Evolutionary conservation across 495 filamentous ascomycete genomes (phyloP).

Genomic region (Alectoria sarmentosa): DNA sequence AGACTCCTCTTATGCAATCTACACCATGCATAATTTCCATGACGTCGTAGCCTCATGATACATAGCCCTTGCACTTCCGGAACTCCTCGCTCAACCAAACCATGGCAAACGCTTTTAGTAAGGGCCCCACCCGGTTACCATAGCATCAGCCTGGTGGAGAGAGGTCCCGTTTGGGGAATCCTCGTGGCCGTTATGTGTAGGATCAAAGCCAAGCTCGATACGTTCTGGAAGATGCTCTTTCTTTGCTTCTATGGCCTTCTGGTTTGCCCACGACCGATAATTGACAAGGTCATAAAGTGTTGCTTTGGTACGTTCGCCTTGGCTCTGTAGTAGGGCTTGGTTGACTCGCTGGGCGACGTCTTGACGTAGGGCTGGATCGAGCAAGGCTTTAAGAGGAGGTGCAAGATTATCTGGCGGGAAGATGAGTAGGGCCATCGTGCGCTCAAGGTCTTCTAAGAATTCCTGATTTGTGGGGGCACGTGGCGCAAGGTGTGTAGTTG

Average conservation of each 20-base stretch:
- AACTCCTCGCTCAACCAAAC: slow-evolving; percentile 21
- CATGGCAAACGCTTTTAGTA: slow-evolving; percentile 14
- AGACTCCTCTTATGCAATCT: neutral
- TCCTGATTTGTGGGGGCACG: slow-evolving; percentile 72
- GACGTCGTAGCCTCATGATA: slow-evolving; percentile 11
- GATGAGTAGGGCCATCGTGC: slow-evolving; percentile 86
- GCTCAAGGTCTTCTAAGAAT: slow-evolving; percentile 83
- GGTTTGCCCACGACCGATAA: slow-evolving; percentile 80
- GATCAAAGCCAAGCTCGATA: slow-evolving; percentile 62
- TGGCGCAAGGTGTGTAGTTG: slow-evolving; percentile 77
- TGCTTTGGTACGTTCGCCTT: slow-evolving; percentile 67
- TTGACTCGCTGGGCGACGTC: slow-evolving; percentile 79
- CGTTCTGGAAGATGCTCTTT: slow-evolving; percentile 65
- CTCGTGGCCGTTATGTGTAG: slow-evolving; percentile 16
- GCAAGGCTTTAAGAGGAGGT: slow-evolving; percentile 64
- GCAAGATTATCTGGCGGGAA: slow-evolving; percentile 72
- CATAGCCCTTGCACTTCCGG: slow-evolving; percentile 1
- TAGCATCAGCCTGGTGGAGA: slow-evolving; percentile 14
- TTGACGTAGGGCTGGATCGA: slow-evolving; percentile 74
- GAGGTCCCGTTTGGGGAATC: slow-evolving; percentile 15
- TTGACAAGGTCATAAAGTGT: slow-evolving; percentile 71
- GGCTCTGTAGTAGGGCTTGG: slow-evolving; percentile 68
- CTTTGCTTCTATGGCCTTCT: slow-evolving; percentile 62
- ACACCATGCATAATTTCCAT: neutral
- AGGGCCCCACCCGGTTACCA: slow-evolving; percentile 19